Evolutionary conservation across 1,284 basidiomycete species (phyloP).

Genomic region (Pyrrhoderma noxium): DNA sequence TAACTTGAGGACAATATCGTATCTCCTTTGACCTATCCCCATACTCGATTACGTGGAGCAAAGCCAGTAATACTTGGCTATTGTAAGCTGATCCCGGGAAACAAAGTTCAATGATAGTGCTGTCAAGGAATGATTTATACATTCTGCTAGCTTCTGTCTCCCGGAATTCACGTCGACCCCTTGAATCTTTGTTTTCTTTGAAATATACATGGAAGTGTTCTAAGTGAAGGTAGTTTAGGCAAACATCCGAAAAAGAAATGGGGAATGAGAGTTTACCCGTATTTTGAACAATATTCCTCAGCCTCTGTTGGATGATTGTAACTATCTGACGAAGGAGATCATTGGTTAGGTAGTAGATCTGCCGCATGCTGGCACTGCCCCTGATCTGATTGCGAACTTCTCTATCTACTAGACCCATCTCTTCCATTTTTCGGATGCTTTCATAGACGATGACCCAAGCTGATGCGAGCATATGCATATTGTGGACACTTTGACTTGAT

Average conservation of each 20-base stretch:
- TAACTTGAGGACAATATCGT: conserved; percentile 62
- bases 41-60: conserved; percentile 54
- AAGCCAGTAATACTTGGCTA: conserved; percentile 50
- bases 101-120: conserved; percentile 70
- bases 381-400: conserved; percentile 45
- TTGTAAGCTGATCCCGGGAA: conserved; percentile 62
- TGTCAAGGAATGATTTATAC: conserved; percentile 69
- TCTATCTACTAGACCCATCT: conserved; percentile 45
- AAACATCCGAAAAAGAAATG: neutral
- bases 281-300: conserved; percentile 14
- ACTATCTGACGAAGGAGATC: conserved; percentile 54
- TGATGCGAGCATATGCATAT: conserved; percentile 67
- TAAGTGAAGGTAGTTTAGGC: neutral
- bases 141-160: conserved; percentile 49
- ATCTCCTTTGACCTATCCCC: conserved; percentile 63
- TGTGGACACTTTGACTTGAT: conserved; percentile 51
- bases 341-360: conserved; percentile 54
- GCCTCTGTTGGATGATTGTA: conserved; percentile 41
- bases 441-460: conserved; percentile 64
- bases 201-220: conserved; percentile 10
- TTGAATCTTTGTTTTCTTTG: conserved; percentile 19
- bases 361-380: conserved; percentile 41
- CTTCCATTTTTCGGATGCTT: conserved; percentile 43
- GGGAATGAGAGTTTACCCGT: conserved; percentile 5
- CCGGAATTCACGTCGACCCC: conserved; percentile 44